phyloP scores from a whole-genome alignment of 2,329 filamentous ascomycete species.

The Penicillium sp. region DNA sequence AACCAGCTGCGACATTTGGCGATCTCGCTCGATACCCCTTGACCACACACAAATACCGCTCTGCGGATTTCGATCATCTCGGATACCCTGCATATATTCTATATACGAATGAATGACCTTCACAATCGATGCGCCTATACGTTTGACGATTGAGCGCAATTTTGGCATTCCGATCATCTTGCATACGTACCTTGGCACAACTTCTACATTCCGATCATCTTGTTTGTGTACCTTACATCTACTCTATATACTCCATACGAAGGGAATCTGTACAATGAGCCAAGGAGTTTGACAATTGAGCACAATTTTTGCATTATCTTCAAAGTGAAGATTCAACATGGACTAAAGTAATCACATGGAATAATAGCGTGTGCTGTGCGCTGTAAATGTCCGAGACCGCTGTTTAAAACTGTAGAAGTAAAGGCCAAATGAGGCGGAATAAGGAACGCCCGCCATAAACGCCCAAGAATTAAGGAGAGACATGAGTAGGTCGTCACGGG shows the following conservation, averaged over 20 bases:
- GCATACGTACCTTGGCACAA: no score
- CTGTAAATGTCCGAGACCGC: conserved; percentile 1
- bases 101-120: neutral
- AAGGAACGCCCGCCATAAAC: neutral
- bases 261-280: neutral
- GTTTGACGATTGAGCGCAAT: neutral
- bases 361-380: conserved; percentile 3
- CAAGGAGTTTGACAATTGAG: neutral
- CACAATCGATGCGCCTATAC: no score
- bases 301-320: conserved; percentile 5
- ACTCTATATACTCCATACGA: neutral
- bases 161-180: neutral
- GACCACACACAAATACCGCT: neutral
- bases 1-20: neutral
- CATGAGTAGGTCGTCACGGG: conserved; percentile 16
- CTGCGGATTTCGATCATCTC: conserved; percentile 3
- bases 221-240: neutral
- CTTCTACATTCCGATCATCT: conserved; percentile 1
- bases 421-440: neutral
- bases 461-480: conserved; percentile 14
- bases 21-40: no score
- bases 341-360: conserved; percentile 9
- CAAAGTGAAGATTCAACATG: neutral
- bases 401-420: neutral
- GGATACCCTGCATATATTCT: neutral